A percentile compares a stretch with the other conserved stretches of the same genome.
These are phyloP conservation scores for Trapa bicornis DNA, from an alignment of 345 rosid genomes.

Conservation along the genomic window DNA sequence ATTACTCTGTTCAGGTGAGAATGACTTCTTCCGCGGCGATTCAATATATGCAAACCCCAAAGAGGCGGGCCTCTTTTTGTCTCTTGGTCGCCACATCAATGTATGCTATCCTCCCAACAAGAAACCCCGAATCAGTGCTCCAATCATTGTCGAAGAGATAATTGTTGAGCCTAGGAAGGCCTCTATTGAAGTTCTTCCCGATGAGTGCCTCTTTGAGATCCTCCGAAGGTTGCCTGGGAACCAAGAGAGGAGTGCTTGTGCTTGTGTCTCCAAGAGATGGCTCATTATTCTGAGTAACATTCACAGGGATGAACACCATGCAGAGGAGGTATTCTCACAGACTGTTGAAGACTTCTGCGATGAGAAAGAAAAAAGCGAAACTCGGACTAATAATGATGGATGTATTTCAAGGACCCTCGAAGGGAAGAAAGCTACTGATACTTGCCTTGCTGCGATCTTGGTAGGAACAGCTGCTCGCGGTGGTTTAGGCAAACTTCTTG, in stretches of 20 bases:
- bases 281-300: constrained; percentile 65
- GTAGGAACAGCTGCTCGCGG: constrained; percentile 83
- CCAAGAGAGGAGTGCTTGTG: constrained; percentile 65
- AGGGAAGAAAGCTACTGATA: constrained; percentile 84
- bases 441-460: constrained; percentile 72
- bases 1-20: constrained; percentile 37
- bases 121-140: constrained; percentile 63
- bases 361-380: constrained; percentile 9
- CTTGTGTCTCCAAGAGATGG: constrained; percentile 86
- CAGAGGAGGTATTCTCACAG: constrained; percentile 9
- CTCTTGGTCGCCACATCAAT: constrained; percentile 57
- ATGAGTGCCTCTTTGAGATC: constrained; percentile 91
- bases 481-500: constrained; percentile 62
- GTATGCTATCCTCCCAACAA: constrained; percentile 60
- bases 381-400: constrained; percentile 40
- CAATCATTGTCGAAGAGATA: constrained; percentile 43
- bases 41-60: constrained; percentile 64
- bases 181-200: constrained; percentile 71
- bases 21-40: constrained; percentile 56
- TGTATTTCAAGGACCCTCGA: constrained; percentile 66
- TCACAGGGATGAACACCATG: constrained; percentile 40
- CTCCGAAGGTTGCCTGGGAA: constrained; percentile 58
- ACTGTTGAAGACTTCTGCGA: background rate
- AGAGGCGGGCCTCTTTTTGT: constrained; percentile 48
- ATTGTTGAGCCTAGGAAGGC: constrained; percentile 41